Percentiles rank a stretch among this genome's conserved stretches.
phyloP scores from a whole-genome alignment of 1,284 basidiomycete genomes.

The Mycena sp. region DNA sequence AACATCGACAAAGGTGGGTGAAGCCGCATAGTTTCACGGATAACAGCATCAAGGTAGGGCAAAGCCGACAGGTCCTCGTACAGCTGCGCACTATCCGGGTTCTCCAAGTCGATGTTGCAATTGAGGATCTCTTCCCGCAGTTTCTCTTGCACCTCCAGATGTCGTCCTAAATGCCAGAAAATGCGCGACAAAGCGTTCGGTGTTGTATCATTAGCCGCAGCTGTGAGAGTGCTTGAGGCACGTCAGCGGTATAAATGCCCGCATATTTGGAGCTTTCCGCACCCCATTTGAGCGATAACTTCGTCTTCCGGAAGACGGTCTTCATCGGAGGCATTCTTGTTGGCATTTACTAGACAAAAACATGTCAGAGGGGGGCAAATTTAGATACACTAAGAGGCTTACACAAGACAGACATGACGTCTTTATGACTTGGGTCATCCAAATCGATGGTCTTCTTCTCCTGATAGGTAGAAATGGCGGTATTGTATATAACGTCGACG shows the following conservation, averaged over 20 bases:
- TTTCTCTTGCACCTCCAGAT: slow-evolving; percentile 13
- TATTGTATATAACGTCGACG: slow-evolving; percentile 18
- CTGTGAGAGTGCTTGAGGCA: slow-evolving; percentile 7
- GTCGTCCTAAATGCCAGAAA: slow-evolving; percentile 7
- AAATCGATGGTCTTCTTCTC: slow-evolving; percentile 17
- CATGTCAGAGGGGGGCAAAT: not conserved
- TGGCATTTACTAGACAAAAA: slow-evolving; percentile 7
- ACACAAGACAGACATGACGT: slow-evolving; percentile 17
- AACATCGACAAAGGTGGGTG: slow-evolving; percentile 17
- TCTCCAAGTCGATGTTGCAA: slow-evolving; percentile 8
- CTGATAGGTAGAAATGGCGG: slow-evolving; percentile 15
- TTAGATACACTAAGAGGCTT: not conserved
- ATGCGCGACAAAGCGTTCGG: slow-evolving; percentile 14
- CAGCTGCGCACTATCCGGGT: slow-evolving; percentile 4
- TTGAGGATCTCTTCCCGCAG: slow-evolving; percentile 10
- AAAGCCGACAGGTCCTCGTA: slow-evolving; percentile 13
- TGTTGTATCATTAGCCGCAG: slow-evolving; percentile 18
- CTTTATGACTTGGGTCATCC: slow-evolving; percentile 13
- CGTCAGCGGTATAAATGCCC: not conserved
- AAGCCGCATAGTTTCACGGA: slow-evolving; percentile 12
- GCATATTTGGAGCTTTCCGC: not conserved
- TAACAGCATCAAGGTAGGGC: slow-evolving; percentile 13
- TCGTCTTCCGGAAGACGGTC: slow-evolving; percentile 16
- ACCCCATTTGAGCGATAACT: slow-evolving; percentile 21
- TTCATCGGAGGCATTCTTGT: slow-evolving; percentile 5